Evolutionary conservation across 371 early-diverging fungal genomes (phyloP).

Genomic region (Mortierella sp.): DNA sequence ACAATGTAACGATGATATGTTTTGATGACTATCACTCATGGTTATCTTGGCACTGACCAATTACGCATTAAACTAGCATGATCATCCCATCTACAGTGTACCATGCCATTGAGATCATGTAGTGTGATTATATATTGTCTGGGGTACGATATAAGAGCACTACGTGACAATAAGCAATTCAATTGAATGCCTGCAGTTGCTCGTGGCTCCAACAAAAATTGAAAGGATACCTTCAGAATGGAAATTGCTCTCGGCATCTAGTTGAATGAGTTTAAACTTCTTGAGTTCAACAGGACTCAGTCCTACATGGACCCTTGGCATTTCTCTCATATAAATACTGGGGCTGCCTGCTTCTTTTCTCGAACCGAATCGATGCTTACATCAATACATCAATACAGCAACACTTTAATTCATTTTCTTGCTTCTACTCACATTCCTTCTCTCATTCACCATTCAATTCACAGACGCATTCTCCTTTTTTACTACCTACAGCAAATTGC

Average conservation of each 20-base stretch:
- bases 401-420: background rate
- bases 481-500: background rate
- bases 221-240: background rate
- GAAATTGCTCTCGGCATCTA: background rate
- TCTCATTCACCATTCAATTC: background rate
- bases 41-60: constrained; percentile 4
- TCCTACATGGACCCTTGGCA: background rate
- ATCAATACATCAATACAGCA: background rate
- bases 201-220: background rate
- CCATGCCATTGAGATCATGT: no score
- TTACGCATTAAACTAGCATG: background rate
- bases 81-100: no score
- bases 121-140: no score
- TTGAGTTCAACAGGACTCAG: background rate
- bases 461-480: background rate
- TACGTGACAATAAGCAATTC: background rate
- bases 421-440: background rate
- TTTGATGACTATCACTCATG: background rate
- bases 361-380: background rate
- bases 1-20: background rate
- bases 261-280: constrained; percentile 2
- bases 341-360: background rate
- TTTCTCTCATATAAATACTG: background rate
- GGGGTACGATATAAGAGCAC: background rate
- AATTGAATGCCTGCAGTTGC: background rate